These are phyloP conservation scores for Diaporthe capsici DNA, from an alignment of 2,329 filamentous ascomycete species.

Conservation along the genomic window DNA sequence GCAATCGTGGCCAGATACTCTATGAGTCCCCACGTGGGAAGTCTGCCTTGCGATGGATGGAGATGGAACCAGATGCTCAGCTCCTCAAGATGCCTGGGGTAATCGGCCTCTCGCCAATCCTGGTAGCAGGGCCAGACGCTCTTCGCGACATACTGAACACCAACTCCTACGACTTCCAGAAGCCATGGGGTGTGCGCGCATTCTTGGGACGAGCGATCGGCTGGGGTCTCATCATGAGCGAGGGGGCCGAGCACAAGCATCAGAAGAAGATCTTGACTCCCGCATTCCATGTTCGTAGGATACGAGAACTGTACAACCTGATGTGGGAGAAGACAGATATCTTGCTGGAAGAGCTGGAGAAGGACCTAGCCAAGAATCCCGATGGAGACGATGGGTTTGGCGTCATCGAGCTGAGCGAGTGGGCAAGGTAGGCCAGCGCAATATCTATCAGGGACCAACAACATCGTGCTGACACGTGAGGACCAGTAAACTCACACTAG, in stretches of 20 bases:
- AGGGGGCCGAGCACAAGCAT: slow-evolving; percentile 36
- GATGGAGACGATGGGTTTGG: slow-evolving; percentile 22
- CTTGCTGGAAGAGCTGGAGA: slow-evolving; percentile 32
- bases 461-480: background rate
- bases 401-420: slow-evolving; percentile 35
- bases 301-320: slow-evolving; percentile 35
- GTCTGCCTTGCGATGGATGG: slow-evolving; percentile 36
- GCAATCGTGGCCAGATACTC: slow-evolving; percentile 22
- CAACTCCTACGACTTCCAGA: slow-evolving; percentile 33
- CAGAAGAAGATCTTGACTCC: slow-evolving; percentile 35
- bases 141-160: slow-evolving; percentile 37
- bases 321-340: slow-evolving; percentile 38
- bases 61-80: slow-evolving; percentile 32
- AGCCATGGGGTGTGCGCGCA: slow-evolving; percentile 37
- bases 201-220: slow-evolving; percentile 33
- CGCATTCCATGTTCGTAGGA: slow-evolving; percentile 27
- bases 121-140: slow-evolving; percentile 34
- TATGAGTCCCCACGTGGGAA: slow-evolving; percentile 37
- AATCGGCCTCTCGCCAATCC: slow-evolving; percentile 15
- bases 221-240: slow-evolving; percentile 36
- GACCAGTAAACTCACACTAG: slow-evolving; percentile 29
- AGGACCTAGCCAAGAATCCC: slow-evolving; percentile 9
- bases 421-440: slow-evolving; percentile 28
- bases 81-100: slow-evolving; percentile 27
- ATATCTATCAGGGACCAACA: background rate